phyloP scores from a whole-genome alignment of 148 eudicot species.

The Diospyros lotus region DNA sequence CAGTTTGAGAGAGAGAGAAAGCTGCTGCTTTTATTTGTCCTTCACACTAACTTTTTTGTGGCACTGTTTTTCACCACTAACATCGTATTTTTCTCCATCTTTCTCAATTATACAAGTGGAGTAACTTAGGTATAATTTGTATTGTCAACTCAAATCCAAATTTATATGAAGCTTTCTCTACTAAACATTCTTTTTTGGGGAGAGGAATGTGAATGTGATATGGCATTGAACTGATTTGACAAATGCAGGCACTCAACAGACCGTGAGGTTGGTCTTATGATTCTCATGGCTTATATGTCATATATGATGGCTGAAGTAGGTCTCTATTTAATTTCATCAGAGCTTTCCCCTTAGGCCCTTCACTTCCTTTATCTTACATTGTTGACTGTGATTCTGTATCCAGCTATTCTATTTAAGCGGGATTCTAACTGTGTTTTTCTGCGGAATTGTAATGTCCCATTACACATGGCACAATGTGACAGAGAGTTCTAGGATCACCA shows the following conservation, averaged over 20 bases:
- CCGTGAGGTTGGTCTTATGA: slow-evolving; percentile 88
- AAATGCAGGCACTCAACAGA: slow-evolving; percentile 79
- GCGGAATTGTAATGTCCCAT: slow-evolving; percentile 88
- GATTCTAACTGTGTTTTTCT: slow-evolving; percentile 85
- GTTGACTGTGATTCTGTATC: slow-evolving; percentile 11
- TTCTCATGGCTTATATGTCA: slow-evolving; percentile 77
- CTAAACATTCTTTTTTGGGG: too few relatives aligned
- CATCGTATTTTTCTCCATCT: background rate
- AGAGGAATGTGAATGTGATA: background rate
- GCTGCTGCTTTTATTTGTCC: too few relatives aligned
- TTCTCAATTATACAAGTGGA: background rate
- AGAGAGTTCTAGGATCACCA: slow-evolving; percentile 75
- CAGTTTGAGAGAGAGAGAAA: too few relatives aligned
- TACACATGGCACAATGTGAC: slow-evolving; percentile 92
- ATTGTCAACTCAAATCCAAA: too few relatives aligned
- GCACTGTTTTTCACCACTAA: background rate
- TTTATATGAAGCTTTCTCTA: too few relatives aligned
- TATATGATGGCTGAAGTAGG: slow-evolving; percentile 86
- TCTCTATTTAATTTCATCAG: background rate
- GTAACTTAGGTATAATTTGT: too few relatives aligned
- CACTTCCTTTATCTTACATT: background rate
- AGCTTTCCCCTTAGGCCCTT: background rate
- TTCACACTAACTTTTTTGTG: background rate
- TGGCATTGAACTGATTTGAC: background rate
- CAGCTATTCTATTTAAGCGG: slow-evolving; percentile 70